phyloP scores from a whole-genome alignment of 306 rosid species.

The Calophaca sinica region DNA sequence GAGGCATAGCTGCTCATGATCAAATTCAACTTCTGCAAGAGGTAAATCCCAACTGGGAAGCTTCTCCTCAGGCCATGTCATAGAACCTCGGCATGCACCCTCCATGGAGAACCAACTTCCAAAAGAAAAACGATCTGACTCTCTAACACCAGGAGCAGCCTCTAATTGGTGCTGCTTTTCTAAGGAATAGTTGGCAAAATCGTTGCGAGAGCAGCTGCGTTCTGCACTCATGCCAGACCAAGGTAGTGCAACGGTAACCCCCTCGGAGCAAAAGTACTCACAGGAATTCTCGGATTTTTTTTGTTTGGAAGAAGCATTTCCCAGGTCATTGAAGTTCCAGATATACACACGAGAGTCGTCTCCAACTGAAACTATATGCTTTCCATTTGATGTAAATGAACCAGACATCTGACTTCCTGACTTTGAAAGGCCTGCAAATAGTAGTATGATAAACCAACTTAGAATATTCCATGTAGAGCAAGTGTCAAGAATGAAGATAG shows the following conservation, averaged over 20 bases:
- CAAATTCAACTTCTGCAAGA: conserved; percentile 47
- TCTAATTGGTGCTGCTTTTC: conserved; percentile 34
- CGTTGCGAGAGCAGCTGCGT: conserved; percentile 22
- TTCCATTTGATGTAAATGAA: conserved; percentile 69
- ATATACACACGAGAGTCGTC: conserved; percentile 79
- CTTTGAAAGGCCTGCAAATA: conserved; percentile 67
- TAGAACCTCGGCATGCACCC: conserved; percentile 61
- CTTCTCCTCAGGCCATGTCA: conserved; percentile 93
- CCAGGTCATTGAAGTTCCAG: conserved; percentile 62
- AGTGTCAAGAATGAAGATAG: neutral
- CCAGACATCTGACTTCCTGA: conserved; percentile 83
- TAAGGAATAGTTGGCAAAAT: conserved; percentile 36
- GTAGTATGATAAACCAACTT: conserved; percentile 38
- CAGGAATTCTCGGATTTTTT: conserved; percentile 64
- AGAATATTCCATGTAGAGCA: conserved; percentile 28
- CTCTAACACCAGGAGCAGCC: conserved; percentile 43
- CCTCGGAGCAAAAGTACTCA: conserved; percentile 75
- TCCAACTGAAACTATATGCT: conserved; percentile 76
- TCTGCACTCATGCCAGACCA: conserved; percentile 69
- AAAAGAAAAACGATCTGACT: conserved; percentile 58
- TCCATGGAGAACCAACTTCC: conserved; percentile 78
- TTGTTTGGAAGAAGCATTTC: conserved; percentile 47
- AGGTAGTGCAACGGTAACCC: conserved; percentile 77
- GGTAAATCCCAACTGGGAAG: conserved; percentile 66
- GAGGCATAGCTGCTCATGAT: conserved; percentile 22